phyloP scores from a whole-genome alignment of 106 monocot species.

The Alisma plantagoaquatica region DNA sequence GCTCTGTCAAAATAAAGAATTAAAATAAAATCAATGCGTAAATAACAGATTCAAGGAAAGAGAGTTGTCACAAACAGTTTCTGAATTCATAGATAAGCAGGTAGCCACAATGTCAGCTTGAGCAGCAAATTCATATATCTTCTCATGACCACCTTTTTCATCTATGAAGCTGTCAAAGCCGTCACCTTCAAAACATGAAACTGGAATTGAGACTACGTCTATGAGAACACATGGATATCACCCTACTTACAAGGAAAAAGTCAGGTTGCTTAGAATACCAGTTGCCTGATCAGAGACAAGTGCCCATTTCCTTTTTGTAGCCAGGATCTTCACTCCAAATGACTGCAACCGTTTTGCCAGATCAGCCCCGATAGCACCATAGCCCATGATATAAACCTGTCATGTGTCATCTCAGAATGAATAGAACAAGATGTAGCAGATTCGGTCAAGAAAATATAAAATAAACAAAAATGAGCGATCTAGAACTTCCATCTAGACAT shows the following conservation, averaged over 20 bases:
- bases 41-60: no score
- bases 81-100: slow-evolving; percentile 54
- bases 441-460: no score
- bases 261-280: slow-evolving; percentile 16
- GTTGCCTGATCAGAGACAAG: slow-evolving; percentile 2
- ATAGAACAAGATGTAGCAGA: no score
- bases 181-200: slow-evolving; percentile 14
- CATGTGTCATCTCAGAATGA: no score
- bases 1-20: no score
- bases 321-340: slow-evolving; percentile 88
- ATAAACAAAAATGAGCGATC: no score
- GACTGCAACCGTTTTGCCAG: slow-evolving; percentile 71
- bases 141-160: slow-evolving; percentile 59
- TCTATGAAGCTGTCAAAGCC: slow-evolving; percentile 45
- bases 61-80: slow-evolving; percentile 78
- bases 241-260: background rate
- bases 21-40: no score
- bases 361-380: slow-evolving; percentile 75
- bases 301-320: slow-evolving; percentile 78
- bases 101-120: slow-evolving; percentile 86
- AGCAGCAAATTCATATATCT: slow-evolving; percentile 73
- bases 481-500: no score
- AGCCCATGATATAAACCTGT: slow-evolving; percentile 83
- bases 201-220: slow-evolving; percentile 5
- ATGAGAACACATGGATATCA: background rate